Percentiles rank a stretch among this genome's conserved stretches.
Conservation (phyloP, 2,329 filamentous ascomycete genomes). For the Biscogniauxia mediterranea region DNA sequence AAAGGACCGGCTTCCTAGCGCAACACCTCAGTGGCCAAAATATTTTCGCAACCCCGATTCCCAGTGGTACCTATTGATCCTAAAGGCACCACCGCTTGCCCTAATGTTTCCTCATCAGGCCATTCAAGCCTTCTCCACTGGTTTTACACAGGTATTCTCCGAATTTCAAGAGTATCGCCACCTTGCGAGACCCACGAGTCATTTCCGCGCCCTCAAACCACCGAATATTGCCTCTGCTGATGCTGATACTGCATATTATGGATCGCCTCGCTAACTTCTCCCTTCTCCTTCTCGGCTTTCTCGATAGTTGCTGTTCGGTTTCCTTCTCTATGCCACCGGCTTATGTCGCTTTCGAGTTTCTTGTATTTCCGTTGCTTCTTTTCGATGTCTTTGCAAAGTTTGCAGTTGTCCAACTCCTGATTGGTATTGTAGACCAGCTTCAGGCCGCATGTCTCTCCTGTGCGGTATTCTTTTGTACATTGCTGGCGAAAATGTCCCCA, state of each 20-base stretch:
- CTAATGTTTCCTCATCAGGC: slow-evolving; percentile 5
- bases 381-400: slow-evolving; percentile 83
- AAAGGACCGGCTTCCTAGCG: slow-evolving; percentile 24
- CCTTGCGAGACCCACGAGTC: slow-evolving; percentile 1
- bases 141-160: slow-evolving; percentile 9
- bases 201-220: slow-evolving; percentile 28
- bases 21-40: slow-evolving; percentile 15
- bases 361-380: slow-evolving; percentile 74
- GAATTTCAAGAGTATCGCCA: background rate
- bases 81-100: slow-evolving; percentile 1
- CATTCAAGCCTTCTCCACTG: slow-evolving; percentile 15
- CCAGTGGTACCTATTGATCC: slow-evolving; percentile 16
- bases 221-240: slow-evolving; percentile 38
- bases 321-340: slow-evolving; percentile 74
- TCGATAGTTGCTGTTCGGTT: slow-evolving; percentile 72
- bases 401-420: slow-evolving; percentile 65
- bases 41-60: slow-evolving; percentile 9
- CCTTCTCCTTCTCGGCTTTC: slow-evolving; percentile 67
- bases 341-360: slow-evolving; percentile 73
- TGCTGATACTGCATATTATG: slow-evolving; percentile 43
- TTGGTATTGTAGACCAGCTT: slow-evolving; percentile 80
- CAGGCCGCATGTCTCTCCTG: slow-evolving; percentile 93
- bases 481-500: slow-evolving; percentile 93
- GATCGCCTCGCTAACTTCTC: slow-evolving; percentile 62
- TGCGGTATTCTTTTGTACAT: slow-evolving; percentile 92